phyloP scores from a whole-genome alignment of 2,329 filamentous ascomycete species.

The Aspergillus niger region DNA sequence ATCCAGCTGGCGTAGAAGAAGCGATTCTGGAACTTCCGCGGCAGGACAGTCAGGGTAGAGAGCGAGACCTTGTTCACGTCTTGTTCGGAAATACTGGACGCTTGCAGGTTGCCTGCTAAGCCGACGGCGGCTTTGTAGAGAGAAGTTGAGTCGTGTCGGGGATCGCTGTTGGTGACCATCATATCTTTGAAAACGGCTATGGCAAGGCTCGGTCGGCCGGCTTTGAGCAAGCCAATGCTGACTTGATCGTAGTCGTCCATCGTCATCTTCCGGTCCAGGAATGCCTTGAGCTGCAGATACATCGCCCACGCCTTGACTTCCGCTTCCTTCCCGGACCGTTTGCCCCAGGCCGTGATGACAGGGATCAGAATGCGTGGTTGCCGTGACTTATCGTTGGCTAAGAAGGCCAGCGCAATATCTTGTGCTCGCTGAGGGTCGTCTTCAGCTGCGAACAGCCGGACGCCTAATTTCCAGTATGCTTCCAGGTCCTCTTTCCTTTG shows the following conservation, averaged over 20 bases:
- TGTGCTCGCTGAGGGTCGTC: conserved; percentile 52
- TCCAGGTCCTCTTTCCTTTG: conserved; percentile 40
- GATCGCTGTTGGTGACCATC: conserved; percentile 66
- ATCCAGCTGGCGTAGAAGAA: conserved; percentile 90
- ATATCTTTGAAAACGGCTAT: conserved; percentile 83
- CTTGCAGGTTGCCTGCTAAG: conserved; percentile 44
- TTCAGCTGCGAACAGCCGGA: conserved; percentile 52
- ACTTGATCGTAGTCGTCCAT: conserved; percentile 77
- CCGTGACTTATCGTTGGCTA: conserved; percentile 47
- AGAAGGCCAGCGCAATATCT: conserved; percentile 49
- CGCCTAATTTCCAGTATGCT: conserved; percentile 52
- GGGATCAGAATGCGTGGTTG: conserved; percentile 54
- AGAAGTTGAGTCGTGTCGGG: conserved; percentile 46
- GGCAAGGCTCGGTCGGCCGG: conserved; percentile 66
- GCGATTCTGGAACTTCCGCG: conserved; percentile 63
- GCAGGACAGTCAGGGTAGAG: conserved; percentile 54
- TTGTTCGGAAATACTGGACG: conserved; percentile 43
- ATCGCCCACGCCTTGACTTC: conserved; percentile 65
- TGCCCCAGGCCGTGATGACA: conserved; percentile 69
- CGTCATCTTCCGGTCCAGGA: conserved; percentile 62
- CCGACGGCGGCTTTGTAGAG: conserved; percentile 47
- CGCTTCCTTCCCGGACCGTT: conserved; percentile 51
- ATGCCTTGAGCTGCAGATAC: conserved; percentile 65
- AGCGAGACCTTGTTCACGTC: conserved; percentile 53
- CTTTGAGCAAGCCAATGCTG: conserved; percentile 69